These are phyloP conservation scores for Lachancea thermotolerans DNA, from an alignment of 805 yeast species.

Conservation along the genomic window DNA sequence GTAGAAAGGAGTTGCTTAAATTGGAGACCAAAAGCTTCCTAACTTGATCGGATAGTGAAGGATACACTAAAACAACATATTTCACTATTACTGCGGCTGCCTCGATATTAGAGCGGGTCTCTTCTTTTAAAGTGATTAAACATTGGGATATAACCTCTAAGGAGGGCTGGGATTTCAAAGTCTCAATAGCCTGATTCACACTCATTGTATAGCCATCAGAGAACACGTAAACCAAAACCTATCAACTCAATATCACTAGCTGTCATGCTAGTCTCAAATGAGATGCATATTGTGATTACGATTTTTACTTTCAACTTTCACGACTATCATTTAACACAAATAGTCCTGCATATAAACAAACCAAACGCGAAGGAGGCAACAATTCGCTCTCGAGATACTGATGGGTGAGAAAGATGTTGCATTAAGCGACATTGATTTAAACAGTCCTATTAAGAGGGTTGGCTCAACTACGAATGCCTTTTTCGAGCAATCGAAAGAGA, in stretches of 20 bases:
- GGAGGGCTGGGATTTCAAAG: constrained; percentile 3
- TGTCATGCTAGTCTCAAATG: no score
- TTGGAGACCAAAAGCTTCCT: constrained; percentile 7
- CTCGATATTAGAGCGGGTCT: constrained; percentile 6
- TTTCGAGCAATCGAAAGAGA: background rate
- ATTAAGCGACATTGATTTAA: constrained; percentile 21
- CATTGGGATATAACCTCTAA: constrained; percentile 2
- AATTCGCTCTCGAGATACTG: background rate
- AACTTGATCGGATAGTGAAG: constrained; percentile 15
- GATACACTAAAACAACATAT: constrained; percentile 20
- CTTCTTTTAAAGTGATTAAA: background rate
- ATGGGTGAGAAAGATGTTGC: constrained; percentile 23
- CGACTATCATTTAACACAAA: background rate
- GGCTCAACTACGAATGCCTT: background rate
- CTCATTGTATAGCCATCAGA: background rate
- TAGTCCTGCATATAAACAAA: background rate
- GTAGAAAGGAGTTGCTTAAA: constrained; percentile 9
- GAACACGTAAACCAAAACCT: background rate
- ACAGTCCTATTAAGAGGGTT: constrained; percentile 12
- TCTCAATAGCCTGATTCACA: background rate
- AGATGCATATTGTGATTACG: no score
- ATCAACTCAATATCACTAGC: no score
- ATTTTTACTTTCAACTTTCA: no score
- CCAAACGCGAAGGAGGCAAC: background rate
- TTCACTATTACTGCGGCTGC: constrained; percentile 12